These are phyloP conservation scores for Umbelopsis ramanniana DNA, from an alignment of 192 early-diverging fungal species.

Conservation along the genomic window DNA sequence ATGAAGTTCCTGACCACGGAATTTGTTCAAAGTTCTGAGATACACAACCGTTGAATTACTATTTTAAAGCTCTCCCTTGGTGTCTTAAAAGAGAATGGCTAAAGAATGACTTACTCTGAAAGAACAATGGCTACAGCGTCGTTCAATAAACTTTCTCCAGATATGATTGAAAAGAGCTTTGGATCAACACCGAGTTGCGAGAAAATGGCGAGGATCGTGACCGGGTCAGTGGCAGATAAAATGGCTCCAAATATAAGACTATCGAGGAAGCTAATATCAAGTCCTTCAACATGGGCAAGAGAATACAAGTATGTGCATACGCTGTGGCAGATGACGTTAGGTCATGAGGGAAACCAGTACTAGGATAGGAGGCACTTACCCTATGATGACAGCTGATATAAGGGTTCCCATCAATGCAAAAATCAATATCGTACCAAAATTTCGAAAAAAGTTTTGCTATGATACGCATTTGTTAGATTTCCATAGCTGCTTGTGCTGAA, in stretches of 20 bases:
- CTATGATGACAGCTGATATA: constrained; percentile 89
- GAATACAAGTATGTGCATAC: constrained; percentile 73
- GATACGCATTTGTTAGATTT: neutral
- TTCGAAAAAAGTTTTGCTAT: constrained; percentile 81
- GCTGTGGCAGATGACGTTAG: constrained; percentile 38
- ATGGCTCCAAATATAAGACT: constrained; percentile 95
- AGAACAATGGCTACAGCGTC: constrained; percentile 99
- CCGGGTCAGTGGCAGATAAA: constrained; percentile 95
- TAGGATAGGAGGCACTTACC: constrained; percentile 45
- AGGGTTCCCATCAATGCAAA: constrained; percentile 96
- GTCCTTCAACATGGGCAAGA: constrained; percentile 68
- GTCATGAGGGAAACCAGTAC: neutral
- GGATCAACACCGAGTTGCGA: constrained; percentile 93
- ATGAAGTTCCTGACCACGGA: constrained; percentile 75
- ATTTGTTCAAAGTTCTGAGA: constrained; percentile 71
- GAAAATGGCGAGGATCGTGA: constrained; percentile 95
- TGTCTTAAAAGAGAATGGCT: neutral
- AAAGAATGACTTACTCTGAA: constrained; percentile 61
- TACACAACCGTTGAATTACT: constrained; percentile 7
- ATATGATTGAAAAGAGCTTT: constrained; percentile 93
- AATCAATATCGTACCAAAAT: constrained; percentile 86
- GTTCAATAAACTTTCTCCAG: constrained; percentile 94
- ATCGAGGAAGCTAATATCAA: constrained; percentile 83
- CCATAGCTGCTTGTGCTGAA: neutral
- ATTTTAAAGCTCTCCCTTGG: neutral